Percentiles rank a stretch among this genome's conserved stretches.
Conservation (phyloP, 2,329 filamentous ascomycete genomes). For the Emergomyces pasteurianus region DNA sequence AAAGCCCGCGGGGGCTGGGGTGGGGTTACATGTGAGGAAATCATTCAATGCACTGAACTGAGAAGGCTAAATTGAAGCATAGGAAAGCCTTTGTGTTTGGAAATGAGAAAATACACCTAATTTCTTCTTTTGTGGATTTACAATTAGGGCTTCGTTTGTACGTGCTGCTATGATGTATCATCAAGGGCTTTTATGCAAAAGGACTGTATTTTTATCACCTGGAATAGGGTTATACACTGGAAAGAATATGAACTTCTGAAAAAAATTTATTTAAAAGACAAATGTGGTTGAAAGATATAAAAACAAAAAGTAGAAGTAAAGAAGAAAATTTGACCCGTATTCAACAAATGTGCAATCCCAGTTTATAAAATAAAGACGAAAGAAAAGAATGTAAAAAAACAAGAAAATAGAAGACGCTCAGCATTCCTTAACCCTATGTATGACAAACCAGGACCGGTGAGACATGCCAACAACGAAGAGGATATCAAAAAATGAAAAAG, state of each 20-base stretch:
- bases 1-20: no score
- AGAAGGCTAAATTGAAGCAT: no score
- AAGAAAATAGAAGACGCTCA: neutral
- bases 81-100: no score
- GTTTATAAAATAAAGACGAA: neutral
- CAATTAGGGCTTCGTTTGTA: no score
- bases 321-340: neutral
- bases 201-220: no score
- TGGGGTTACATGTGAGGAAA: no score
- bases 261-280: neutral
- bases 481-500: neutral
- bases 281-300: neutral
- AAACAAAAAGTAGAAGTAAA: neutral
- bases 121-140: no score
- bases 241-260: neutral
- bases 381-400: neutral
- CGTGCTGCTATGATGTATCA: neutral
- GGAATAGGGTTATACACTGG: no score
- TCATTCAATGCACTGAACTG: no score
- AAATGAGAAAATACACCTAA: no score
- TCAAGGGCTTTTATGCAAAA: no score
- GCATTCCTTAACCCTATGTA: neutral
- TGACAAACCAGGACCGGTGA: neutral
- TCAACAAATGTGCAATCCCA: neutral
- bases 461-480: neutral